Evolutionary conservation across 345 rosid species (phyloP).

Genomic region (Gossypium stocksii): DNA sequence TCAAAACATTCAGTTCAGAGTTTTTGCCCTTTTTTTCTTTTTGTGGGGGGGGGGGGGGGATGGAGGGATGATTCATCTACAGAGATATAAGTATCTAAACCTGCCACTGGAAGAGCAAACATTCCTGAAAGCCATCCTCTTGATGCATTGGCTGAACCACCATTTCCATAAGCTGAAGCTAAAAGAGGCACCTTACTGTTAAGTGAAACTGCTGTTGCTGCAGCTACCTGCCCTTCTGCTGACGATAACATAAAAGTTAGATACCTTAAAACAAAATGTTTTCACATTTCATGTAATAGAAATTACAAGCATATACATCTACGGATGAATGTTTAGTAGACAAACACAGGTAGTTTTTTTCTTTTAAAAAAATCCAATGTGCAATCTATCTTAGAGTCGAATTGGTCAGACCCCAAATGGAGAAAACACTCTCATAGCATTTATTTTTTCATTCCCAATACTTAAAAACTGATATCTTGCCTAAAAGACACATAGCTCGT

Average conservation of each 20-base stretch:
- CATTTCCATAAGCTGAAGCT: constrained; percentile 42
- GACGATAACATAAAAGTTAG: background rate
- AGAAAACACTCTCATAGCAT: no score
- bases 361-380: no score
- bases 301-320: background rate
- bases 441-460: no score
- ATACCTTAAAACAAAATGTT: background rate
- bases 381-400: no score
- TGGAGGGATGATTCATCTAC: background rate
- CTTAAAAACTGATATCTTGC: no score
- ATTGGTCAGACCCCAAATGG: no score
- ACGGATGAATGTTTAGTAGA: no score
- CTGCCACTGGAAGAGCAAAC: constrained; percentile 88
- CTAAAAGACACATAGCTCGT: no score
- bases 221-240: constrained; percentile 64
- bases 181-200: constrained; percentile 47
- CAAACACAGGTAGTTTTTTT: no score
- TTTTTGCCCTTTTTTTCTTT: background rate
- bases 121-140: constrained; percentile 73
- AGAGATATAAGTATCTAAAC: constrained; percentile 26
- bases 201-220: constrained; percentile 62
- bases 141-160: constrained; percentile 46
- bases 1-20: constrained; percentile 2
- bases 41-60: no score
- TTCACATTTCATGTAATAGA: background rate